These are phyloP conservation scores for Wickerhamomyces rabaulensis DNA, from an alignment of 805 yeast species.

Conservation along the genomic window DNA sequence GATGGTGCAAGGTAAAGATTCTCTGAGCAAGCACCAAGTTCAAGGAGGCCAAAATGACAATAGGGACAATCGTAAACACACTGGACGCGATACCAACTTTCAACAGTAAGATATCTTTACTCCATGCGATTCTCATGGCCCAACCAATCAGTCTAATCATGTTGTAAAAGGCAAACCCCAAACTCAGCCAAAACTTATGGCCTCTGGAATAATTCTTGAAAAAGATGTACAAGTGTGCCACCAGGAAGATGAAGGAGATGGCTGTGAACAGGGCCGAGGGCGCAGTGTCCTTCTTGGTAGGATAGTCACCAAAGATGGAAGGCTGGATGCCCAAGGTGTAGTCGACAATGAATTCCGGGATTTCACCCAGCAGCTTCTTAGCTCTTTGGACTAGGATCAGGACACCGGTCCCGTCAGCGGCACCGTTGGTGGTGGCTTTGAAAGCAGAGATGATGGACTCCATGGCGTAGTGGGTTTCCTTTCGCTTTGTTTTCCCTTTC, in stretches of 20 bases:
- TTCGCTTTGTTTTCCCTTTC: too few species aligned
- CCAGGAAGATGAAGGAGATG: constrained; percentile 41
- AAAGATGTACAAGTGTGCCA: constrained; percentile 45
- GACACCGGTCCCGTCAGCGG: constrained; percentile 49
- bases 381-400: constrained; percentile 27
- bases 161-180: constrained; percentile 51
- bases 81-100: constrained; percentile 50
- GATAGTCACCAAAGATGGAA: constrained; percentile 62
- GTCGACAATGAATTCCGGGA: constrained; percentile 37
- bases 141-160: constrained; percentile 53
- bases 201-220: constrained; percentile 44
- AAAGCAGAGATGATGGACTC: constrained; percentile 11
- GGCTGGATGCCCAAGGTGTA: constrained; percentile 37
- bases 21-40: constrained; percentile 67
- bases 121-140: constrained; percentile 55
- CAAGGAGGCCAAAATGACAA: constrained; percentile 52
- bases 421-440: constrained; percentile 30
- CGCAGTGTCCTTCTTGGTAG: constrained; percentile 45
- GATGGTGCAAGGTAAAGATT: constrained; percentile 73
- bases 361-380: constrained; percentile 31
- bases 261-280: constrained; percentile 57
- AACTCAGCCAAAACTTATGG: constrained; percentile 52
- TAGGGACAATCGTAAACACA: constrained; percentile 52
- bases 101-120: constrained; percentile 40
- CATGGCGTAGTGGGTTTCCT: background rate